Evolutionary conservation across 2,329 filamentous ascomycete genomes (phyloP), one percentile per base, ranked within the genome.

Genomic region (Cytospora schulzeri): DNA sequence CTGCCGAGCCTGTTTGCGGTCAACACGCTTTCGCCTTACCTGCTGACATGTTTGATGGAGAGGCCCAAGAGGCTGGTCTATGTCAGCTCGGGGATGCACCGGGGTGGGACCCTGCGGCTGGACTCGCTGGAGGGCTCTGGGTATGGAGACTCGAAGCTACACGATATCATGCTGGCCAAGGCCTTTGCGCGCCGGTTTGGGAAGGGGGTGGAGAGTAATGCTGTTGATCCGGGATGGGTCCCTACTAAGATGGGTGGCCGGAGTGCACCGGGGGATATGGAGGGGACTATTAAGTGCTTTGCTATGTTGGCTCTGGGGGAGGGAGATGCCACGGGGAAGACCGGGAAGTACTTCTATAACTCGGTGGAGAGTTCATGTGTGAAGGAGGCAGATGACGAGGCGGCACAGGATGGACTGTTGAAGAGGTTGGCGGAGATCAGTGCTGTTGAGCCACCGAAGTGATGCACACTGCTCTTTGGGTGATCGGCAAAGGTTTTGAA

Each of bases 1-100:
- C 67, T 85, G 26, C 80, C 83, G 0, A 76, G 77, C 1, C 75
- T 85, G 1, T 83, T 85, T 56, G 78, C 82, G 0, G 83, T 86
- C 54, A 88, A 88, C 68, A 83, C 79, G 0, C 69, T 88, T 0
- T 84, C 85, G 19, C 85, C 85, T 0, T 88, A 86, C 68, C 76
- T 87, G 6, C 74, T 88, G 3, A 82, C 83, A 0, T 80, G 77
- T 29, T 71, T 84, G 12, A 80, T 87, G 72, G 71, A 77, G 2
- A 77, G 76, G 22, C 83, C 81, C 1, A 70, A 78, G 64, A 73
- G 83, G 9, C 72, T 87, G 14, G 73, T 87, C 0, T 87, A 80
- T 66, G 73, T 87, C 57, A 83, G 79, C 24, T 84, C 80, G 0
- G 74, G 78, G 24, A 75, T 85, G 73, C 85, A 88, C 67, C 73